phyloP scores from a whole-genome alignment of 2,329 filamentous ascomycete genomes.

The Aspergillus niger region DNA sequence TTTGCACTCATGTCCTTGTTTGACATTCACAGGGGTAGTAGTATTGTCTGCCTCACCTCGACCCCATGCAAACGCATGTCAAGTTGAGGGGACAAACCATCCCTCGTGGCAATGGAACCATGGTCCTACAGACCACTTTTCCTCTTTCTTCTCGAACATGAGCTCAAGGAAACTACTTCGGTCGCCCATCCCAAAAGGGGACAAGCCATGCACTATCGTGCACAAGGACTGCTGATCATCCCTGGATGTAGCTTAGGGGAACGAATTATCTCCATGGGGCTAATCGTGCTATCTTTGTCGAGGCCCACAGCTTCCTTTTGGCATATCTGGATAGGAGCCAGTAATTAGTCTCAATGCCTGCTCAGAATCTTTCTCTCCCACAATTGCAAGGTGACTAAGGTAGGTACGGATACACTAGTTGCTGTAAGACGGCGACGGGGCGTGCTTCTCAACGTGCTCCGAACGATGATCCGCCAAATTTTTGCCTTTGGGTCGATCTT shows the following conservation, averaged over 20 bases:
- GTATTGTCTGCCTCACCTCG: neutral
- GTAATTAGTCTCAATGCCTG: neutral
- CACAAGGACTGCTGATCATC: slow-evolving; percentile 1
- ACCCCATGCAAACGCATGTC: neutral
- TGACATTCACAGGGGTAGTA: too few relatives aligned
- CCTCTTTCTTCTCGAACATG: neutral
- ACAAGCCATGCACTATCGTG: slow-evolving; percentile 1
- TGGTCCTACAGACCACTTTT: neutral
- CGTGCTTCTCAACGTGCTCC: slow-evolving; percentile 4
- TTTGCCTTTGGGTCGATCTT: neutral
- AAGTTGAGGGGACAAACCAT: neutral
- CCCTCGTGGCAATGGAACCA: neutral
- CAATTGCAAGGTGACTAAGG: neutral
- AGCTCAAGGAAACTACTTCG: neutral
- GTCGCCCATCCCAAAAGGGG: neutral
- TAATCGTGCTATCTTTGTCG: neutral
- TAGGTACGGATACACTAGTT: neutral
- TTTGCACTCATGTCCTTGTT: too few relatives aligned
- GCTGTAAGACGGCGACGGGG: neutral
- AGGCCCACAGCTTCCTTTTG: neutral
- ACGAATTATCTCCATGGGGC: neutral
- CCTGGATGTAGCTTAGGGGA: neutral
- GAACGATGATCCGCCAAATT: slow-evolving; percentile 1
- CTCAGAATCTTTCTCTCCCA: neutral
- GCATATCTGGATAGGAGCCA: neutral